Conservation (phyloP, 179 eudicot genomes). For the Patellifolia procumbens region DNA sequence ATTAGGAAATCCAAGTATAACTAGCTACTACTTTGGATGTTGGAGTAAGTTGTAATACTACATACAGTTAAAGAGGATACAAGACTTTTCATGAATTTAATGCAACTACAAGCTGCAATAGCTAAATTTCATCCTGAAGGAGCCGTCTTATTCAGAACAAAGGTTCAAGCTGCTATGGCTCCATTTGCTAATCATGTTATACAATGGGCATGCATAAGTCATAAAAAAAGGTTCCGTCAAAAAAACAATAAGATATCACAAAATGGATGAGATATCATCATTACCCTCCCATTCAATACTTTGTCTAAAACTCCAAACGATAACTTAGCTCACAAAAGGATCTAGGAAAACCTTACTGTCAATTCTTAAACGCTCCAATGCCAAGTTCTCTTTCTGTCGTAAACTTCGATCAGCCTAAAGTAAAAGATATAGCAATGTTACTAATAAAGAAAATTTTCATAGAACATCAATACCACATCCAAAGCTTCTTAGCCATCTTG, state of each 20-base stretch:
- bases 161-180: neutral
- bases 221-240: neutral
- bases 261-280: neutral
- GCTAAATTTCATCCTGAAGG: neutral
- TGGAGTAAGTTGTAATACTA: no score
- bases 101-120: neutral
- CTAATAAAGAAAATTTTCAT: neutral
- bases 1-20: no score
- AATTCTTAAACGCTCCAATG: slow-evolving; percentile 84
- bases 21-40: no score
- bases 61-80: neutral
- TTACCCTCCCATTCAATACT: neutral
- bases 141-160: neutral
- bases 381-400: slow-evolving; percentile 80
- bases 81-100: neutral
- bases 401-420: slow-evolving; percentile 95
- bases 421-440: slow-evolving; percentile 13
- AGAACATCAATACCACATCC: neutral
- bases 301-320: neutral
- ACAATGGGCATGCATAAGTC: neutral
- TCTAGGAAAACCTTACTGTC: slow-evolving; percentile 70
- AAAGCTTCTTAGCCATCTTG: neutral
- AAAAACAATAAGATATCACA: neutral
- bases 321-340: slow-evolving; percentile 1
- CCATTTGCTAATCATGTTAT: neutral